Conservation (phyloP, 2,329 filamentous ascomycete genomes). For the Penicillium sp. region DNA sequence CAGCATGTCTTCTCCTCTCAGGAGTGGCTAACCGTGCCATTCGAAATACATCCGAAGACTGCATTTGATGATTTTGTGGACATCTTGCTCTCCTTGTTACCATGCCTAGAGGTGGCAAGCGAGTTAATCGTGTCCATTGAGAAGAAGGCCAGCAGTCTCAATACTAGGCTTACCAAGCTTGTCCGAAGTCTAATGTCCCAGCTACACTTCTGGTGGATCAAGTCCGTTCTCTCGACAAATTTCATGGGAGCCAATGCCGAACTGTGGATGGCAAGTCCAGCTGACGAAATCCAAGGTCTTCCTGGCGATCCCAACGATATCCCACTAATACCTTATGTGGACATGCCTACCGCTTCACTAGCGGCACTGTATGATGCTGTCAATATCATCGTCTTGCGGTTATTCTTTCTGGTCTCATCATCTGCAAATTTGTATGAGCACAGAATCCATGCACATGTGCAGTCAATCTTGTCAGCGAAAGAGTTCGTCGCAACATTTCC, state of each 20-base stretch:
- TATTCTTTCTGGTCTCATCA: neutral
- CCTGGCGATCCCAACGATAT: conserved; percentile 1
- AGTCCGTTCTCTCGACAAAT: neutral
- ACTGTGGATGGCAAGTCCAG: neutral
- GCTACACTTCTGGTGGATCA: conserved; percentile 6
- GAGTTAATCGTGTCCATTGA: neutral
- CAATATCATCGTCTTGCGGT: conserved; percentile 4
- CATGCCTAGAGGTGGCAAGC: conserved; percentile 3
- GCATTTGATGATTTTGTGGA: conserved; percentile 10
- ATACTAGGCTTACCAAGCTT: neutral
- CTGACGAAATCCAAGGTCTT: neutral
- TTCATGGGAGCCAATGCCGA: neutral
- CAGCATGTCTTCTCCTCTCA: conserved; percentile 7
- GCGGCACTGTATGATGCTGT: conserved; percentile 5
- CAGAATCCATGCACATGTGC: conserved; percentile 4
- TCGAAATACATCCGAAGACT: conserved; percentile 6
- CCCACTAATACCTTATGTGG: conserved; percentile 4
- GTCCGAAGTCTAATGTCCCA: neutral
- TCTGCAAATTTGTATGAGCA: conserved; percentile 6
- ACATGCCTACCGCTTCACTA: conserved; percentile 12
- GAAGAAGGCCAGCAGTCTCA: neutral
- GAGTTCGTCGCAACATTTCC: conserved; percentile 4
- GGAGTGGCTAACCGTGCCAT: conserved; percentile 5
- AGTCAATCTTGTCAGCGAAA: conserved; percentile 8
- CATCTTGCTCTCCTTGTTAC: conserved; percentile 7